Base-by-base conservation (phyloP, 2,329 filamentous ascomycete genomes). In the Malbranchea zuffiana region DNA sequence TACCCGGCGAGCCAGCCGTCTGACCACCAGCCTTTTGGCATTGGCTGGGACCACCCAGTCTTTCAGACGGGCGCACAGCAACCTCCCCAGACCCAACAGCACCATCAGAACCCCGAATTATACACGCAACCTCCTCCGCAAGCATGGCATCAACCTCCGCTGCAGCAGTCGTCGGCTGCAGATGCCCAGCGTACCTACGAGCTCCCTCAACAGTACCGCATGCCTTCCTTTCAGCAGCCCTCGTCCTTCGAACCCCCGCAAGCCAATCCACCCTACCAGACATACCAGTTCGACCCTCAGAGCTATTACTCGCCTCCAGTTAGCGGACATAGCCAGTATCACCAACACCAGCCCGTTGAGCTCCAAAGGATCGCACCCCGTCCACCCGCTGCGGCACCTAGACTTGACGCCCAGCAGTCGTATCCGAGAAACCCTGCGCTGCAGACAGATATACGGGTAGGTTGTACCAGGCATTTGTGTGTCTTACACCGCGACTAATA, bases 41-140 rank as follows among this genome's bases (percentile, higher is more conserved):
- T 61, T 6, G 45, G 44, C 21, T 61, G 56, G 58, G 56, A 61
- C 34, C 54, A 55, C 43, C 55, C 51, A n/a, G 51, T 57, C 8
- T 57, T 57, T 35, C 34, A 42, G 16, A 30, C 35, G 28, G 35
- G 16, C 27, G 40, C 29, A 6, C 40, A 30, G 11, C 30, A 46
- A 41, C 42, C 27, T 4, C 19, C 34, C 4, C 38, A 41, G 20
- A 10, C 24, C 10, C 35, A 37, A 6, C 35, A 37, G 26, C 34
- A 37, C 4, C 13, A 46, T 28, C 47, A 44, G 15, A 36, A 13
- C 3, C 28, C 37, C 10, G 23, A 48, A 17, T 44, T 43, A 8
- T 34, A 46, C 18, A 32, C 36, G 17, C 43, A 42, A 25, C 35
- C 39, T 23, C 44, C 51, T 6, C 52, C 59, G 5, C 48, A 48